Conservation (phyloP, 345 rosid genomes). For the Melaleuca alternifolia region DNA sequence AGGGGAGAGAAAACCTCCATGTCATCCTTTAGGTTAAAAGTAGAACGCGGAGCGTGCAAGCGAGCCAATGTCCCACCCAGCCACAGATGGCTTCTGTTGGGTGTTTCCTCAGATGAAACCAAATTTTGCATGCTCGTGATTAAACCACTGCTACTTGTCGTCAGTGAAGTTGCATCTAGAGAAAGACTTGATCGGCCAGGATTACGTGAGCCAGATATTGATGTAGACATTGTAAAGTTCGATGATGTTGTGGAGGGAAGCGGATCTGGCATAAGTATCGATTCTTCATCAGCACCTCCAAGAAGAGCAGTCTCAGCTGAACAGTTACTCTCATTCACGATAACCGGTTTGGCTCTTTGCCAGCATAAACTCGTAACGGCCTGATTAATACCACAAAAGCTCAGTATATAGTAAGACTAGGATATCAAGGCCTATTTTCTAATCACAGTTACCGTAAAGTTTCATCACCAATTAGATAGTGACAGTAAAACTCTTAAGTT, state of each 20-base stretch:
- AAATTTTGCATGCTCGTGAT: conserved; percentile 18
- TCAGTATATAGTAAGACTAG: conserved; percentile 3
- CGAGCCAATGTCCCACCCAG: conserved; percentile 63
- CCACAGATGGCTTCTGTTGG: conserved; percentile 48
- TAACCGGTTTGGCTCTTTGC: conserved; percentile 91
- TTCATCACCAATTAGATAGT: neutral
- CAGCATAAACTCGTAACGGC: conserved; percentile 93
- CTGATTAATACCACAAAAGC: conserved; percentile 27
- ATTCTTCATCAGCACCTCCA: conserved; percentile 82
- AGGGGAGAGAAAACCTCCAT: conserved; percentile 96
- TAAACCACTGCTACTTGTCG: conserved; percentile 19
- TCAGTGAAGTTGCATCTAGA: conserved; percentile 25
- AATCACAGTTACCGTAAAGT: neutral
- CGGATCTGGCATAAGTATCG: conserved; percentile 93
- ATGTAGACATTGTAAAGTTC: conserved; percentile 36
- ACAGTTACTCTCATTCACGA: conserved; percentile 71
- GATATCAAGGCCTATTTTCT: neutral
- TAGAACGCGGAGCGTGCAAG: conserved; percentile 61
- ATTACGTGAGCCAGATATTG: conserved; percentile 36
- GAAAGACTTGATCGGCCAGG: conserved; percentile 23
- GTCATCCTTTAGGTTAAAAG: conserved; percentile 69
- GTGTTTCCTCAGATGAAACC: conserved; percentile 63
- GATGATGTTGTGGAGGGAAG: conserved; percentile 69
- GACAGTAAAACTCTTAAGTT: neutral
- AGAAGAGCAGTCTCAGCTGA: conserved; percentile 83